phyloP scores from a whole-genome alignment of 1,284 basidiomycete species.

The Leucoagaricus sp. region DNA sequence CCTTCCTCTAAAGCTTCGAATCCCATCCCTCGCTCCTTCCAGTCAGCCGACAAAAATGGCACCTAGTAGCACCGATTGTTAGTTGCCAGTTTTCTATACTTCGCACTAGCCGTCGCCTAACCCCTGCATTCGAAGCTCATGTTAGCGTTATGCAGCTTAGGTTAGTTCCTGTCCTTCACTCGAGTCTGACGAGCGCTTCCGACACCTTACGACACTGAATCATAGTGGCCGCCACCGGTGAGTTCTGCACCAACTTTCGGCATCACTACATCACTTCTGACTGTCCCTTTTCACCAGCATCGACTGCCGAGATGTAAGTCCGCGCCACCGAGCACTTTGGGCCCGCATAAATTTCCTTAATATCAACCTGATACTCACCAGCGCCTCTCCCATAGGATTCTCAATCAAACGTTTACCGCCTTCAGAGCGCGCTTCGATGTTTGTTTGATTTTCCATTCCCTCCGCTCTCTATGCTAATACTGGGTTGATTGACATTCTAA shows the following conservation, averaged over 20 bases:
- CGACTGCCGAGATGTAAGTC: conserved; percentile 41
- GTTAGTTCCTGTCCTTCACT: conserved; percentile 17
- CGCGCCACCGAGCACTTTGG: background rate
- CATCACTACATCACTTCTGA: background rate
- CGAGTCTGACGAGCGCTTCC: background rate
- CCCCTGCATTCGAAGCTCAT: conserved; percentile 19
- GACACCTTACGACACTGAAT: background rate
- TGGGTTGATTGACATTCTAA: background rate
- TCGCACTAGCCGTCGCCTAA: background rate
- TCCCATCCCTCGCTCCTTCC: background rate
- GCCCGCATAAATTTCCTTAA: background rate
- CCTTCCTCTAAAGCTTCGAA: background rate
- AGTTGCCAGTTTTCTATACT: conserved; percentile 15
- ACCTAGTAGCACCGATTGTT: conserved; percentile 40
- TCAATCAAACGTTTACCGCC: conserved; percentile 29
- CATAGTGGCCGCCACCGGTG: conserved; percentile 27
- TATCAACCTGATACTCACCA: background rate
- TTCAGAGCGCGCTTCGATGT: conserved; percentile 35
- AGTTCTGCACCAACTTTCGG: background rate
- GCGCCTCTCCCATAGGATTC: conserved; percentile 21
- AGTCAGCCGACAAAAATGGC: conserved; percentile 43
- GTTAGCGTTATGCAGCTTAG: conserved; percentile 28
- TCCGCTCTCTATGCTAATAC: background rate
- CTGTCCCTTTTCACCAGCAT: conserved; percentile 24
- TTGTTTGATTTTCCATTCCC: conserved; percentile 18